Conservation (phyloP, 1,139 yeast genomes). For the Saccharomyces hybrid region DNA sequence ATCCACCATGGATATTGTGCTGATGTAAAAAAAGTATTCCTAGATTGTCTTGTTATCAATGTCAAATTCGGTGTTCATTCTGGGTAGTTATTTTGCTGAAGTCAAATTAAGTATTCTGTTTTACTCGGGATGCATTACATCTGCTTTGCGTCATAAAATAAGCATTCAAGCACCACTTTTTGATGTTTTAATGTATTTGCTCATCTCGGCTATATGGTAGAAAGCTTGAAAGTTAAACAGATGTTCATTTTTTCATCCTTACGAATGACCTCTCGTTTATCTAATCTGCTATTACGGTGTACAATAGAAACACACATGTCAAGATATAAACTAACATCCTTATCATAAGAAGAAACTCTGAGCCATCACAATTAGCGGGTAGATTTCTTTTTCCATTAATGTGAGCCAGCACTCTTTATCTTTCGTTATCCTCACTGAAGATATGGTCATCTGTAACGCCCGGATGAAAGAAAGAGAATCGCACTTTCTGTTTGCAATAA, state of each 20-base stretch:
- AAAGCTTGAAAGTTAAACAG: not conserved
- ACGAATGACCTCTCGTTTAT: not conserved
- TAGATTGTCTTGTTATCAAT: not conserved
- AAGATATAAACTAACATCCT: not conserved
- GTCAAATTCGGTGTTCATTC: not conserved
- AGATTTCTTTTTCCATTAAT: not conserved
- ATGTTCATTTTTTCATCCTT: not conserved
- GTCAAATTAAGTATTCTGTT: not conserved
- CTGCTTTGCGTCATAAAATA: not conserved
- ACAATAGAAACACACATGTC: not conserved
- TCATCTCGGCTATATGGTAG: not conserved
- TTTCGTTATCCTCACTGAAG: not conserved
- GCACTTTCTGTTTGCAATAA: not conserved
- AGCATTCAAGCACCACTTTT: not conserved
- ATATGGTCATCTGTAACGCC: not conserved
- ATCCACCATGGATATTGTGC: not conserved
- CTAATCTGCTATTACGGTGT: not conserved
- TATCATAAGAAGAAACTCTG: not conserved
- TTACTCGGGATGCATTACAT: not conserved
- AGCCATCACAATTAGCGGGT: not conserved
- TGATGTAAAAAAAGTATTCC: not conserved
- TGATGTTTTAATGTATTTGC: not conserved
- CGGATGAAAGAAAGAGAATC: not conserved
- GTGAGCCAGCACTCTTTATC: not conserved
- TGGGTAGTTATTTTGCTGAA: no score